phyloP scores from a whole-genome alignment of 495 filamentous ascomycete species.

The Neurospora pannonica region DNA sequence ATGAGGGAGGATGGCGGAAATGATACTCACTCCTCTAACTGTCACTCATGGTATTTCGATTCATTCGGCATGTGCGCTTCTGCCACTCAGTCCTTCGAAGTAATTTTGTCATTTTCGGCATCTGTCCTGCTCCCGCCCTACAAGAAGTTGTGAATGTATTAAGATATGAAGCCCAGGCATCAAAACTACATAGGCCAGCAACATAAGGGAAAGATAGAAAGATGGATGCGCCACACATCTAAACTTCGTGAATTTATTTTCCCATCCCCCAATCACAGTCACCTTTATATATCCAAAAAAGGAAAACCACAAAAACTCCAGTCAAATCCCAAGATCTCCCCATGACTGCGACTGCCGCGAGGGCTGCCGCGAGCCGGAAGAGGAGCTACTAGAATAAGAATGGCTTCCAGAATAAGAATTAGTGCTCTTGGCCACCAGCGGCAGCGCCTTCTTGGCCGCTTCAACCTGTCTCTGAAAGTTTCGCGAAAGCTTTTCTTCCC shows the following conservation, averaged over 20 bases:
- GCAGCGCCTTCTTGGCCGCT: not conserved
- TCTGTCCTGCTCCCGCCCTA: not conserved
- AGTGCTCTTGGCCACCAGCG: not conserved
- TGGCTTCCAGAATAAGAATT: not conserved
- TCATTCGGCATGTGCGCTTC: not conserved
- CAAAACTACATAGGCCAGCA: not conserved
- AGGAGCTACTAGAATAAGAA: not conserved
- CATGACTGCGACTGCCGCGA: not conserved
- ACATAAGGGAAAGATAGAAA: not conserved
- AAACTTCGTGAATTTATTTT: not conserved
- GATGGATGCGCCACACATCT: not conserved
- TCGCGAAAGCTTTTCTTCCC: not conserved
- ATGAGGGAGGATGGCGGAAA: not conserved
- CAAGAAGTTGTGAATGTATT: not conserved
- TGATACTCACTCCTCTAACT: not conserved
- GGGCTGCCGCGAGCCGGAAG: not conserved
- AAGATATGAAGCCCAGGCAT: not conserved
- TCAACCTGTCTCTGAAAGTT: not conserved
- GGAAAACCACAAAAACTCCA: not conserved
- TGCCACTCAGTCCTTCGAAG: not conserved
- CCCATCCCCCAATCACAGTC: not conserved
- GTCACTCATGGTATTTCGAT: not conserved
- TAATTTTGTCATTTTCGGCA: not conserved
- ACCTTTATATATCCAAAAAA: not conserved
- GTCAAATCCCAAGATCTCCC: not conserved